These are phyloP conservation scores for Botrytis byssoidea DNA, from an alignment of 2,329 filamentous ascomycete species.

Conservation along the genomic window DNA sequence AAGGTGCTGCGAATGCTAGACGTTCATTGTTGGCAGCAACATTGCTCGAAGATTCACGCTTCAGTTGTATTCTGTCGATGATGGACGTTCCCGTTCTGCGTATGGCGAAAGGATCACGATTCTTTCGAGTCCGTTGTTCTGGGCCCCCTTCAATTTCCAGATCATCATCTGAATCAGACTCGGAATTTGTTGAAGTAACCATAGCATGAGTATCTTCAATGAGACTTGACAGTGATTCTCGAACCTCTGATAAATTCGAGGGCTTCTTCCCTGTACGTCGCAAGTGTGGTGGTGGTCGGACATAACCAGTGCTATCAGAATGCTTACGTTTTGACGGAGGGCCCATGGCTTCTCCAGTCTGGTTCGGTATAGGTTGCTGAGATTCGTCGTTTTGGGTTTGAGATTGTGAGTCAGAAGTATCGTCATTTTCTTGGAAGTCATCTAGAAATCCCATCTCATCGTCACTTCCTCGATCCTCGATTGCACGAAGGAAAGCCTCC, in stretches of 20 bases:
- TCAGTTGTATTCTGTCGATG: conserved; percentile 72
- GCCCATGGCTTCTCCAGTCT: conserved; percentile 42
- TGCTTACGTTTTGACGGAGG: conserved; percentile 43
- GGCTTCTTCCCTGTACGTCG: conserved; percentile 68
- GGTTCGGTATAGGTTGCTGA: conserved; percentile 49
- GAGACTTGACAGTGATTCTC: conserved; percentile 78
- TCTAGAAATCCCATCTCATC: conserved; percentile 76
- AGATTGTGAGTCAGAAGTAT: conserved; percentile 43
- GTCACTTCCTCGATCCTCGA: conserved; percentile 77
- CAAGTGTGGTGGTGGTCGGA: conserved; percentile 56
- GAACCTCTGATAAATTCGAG: conserved; percentile 73
- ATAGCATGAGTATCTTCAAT: conserved; percentile 65
- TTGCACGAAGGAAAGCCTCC: conserved; percentile 82
- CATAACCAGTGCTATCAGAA: conserved; percentile 43
- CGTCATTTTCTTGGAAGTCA: conserved; percentile 46
- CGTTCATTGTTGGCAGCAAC: conserved; percentile 40
- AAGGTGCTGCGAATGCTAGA: conserved; percentile 56
- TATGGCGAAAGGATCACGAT: conserved; percentile 38
- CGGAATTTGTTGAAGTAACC: conserved; percentile 48
- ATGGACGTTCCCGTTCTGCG: conserved; percentile 48
- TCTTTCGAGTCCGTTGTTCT: conserved; percentile 43
- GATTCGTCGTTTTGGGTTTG: conserved; percentile 39
- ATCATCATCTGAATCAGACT: conserved; percentile 54
- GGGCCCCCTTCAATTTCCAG: conserved; percentile 50
- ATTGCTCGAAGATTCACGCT: conserved; percentile 51